Conservation (phyloP, 257 asterid genomes). For the Solanum dulcamara region DNA sequence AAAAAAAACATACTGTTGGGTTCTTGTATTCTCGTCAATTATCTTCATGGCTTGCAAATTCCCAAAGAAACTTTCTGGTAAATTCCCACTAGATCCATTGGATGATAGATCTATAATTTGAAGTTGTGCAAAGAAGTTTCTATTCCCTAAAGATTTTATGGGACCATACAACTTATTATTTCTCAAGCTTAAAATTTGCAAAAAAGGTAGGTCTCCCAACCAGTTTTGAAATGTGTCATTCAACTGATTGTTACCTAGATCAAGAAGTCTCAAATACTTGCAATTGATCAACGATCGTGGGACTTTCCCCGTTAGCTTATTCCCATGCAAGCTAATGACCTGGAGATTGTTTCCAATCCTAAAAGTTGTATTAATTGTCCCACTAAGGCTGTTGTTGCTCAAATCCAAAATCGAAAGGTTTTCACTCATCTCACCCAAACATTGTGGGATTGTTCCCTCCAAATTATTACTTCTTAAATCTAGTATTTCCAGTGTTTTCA, state of each 20-base stretch:
- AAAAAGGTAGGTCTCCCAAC: background rate
- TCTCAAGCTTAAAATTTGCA: background rate
- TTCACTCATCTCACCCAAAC: background rate
- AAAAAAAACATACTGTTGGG: background rate
- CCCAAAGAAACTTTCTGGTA: background rate
- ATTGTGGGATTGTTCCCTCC: background rate
- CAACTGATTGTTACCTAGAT: background rate
- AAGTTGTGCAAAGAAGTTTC: background rate
- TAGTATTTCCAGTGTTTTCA: rapidly evolving
- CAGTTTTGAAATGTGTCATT: background rate
- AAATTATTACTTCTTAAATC: background rate
- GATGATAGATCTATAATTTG: background rate
- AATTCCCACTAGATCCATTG: background rate
- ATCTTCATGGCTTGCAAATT: background rate
- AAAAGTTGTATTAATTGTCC: background rate
- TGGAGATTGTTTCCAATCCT: background rate
- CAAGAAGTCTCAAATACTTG: background rate
- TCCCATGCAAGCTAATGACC: background rate
- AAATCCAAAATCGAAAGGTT: background rate
- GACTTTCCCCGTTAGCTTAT: background rate
- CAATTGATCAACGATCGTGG: background rate
- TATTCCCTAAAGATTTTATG: background rate
- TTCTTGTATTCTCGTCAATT: background rate
- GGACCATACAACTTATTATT: background rate
- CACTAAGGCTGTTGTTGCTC: background rate